A percentile compares a stretch with the other conserved stretches of the same genome.
Evolutionary conservation across 768 basidiomycete species (phyloP).

Genomic region (Russula earlei): DNA sequence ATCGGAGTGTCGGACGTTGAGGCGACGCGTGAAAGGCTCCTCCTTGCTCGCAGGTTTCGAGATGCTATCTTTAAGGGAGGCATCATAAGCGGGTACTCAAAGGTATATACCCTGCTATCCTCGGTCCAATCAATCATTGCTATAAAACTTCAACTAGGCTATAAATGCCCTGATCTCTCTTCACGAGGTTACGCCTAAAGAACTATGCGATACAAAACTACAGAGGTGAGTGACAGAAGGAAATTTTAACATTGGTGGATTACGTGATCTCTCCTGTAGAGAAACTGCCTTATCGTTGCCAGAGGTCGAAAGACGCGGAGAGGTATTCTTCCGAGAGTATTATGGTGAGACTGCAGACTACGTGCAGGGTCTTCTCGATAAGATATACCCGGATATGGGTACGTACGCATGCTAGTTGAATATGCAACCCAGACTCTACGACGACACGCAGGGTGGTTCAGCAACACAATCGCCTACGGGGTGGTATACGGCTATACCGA

Average conservation of each 20-base stretch:
- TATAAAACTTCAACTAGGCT: conserved; percentile 29
- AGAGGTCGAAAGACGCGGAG: conserved; percentile 36
- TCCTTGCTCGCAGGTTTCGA: conserved; percentile 45
- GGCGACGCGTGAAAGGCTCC: conserved; percentile 29
- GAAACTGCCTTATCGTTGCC: conserved; percentile 34
- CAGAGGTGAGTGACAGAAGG: conserved; percentile 35
- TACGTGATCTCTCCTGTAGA: conserved; percentile 24
- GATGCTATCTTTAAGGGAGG: conserved; percentile 58
- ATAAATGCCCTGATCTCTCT: conserved; percentile 50
- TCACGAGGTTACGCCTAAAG: conserved; percentile 42
- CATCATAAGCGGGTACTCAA: conserved; percentile 46
- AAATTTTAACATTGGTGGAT: neutral
- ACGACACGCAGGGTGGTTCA: conserved; percentile 39
- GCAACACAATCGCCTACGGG: conserved; percentile 47
- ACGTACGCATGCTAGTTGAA: conserved; percentile 16
- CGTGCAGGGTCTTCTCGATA: conserved; percentile 39
- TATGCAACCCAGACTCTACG: neutral
- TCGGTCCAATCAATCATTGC: neutral
- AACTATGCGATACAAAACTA: conserved; percentile 37
- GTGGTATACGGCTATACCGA: conserved; percentile 41
- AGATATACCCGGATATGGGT: conserved; percentile 60
- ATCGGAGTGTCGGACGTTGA: conserved; percentile 19
- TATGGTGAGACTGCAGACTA: conserved; percentile 48
- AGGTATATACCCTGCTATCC: conserved; percentile 29
- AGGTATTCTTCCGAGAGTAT: conserved; percentile 35